Conservation (phyloP, 495 filamentous ascomycete genomes). For the Trichoderma gamsii region DNA sequence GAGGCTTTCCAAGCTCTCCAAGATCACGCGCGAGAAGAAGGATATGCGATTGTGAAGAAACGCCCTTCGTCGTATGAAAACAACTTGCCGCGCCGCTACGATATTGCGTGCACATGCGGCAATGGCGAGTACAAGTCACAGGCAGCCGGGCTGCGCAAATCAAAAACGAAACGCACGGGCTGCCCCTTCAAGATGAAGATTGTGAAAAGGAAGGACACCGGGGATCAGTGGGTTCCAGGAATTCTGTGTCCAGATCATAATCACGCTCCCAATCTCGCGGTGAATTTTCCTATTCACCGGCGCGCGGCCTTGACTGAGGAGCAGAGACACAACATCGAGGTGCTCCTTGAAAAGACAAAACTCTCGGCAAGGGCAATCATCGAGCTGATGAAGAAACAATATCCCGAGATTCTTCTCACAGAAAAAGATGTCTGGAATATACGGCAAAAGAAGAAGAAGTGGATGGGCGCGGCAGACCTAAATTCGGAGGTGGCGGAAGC, state of each 20-base stretch:
- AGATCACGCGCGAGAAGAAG: not conserved
- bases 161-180: not conserved
- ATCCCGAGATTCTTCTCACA: not conserved
- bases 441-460: not conserved
- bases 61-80: not conserved
- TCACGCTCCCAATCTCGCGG: not conserved
- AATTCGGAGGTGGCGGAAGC: not conserved
- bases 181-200: slow-evolving; percentile 1
- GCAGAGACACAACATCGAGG: not conserved
- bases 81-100: not conserved
- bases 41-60: not conserved
- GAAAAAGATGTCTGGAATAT: not conserved
- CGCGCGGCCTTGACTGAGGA: not conserved
- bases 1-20: not conserved
- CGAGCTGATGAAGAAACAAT: not conserved
- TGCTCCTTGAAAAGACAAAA: not conserved
- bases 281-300: not conserved
- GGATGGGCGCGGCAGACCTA: not conserved
- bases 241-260: not conserved
- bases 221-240: not conserved
- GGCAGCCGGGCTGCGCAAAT: not conserved
- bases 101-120: not conserved
- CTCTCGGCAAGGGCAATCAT: not conserved
- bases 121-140: not conserved
- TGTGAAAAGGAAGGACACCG: not conserved